Percentiles rank a stretch among this genome's conserved stretches.
phyloP scores from a whole-genome alignment of 495 filamentous ascomycete genomes.

The Neurospora cerealis region DNA sequence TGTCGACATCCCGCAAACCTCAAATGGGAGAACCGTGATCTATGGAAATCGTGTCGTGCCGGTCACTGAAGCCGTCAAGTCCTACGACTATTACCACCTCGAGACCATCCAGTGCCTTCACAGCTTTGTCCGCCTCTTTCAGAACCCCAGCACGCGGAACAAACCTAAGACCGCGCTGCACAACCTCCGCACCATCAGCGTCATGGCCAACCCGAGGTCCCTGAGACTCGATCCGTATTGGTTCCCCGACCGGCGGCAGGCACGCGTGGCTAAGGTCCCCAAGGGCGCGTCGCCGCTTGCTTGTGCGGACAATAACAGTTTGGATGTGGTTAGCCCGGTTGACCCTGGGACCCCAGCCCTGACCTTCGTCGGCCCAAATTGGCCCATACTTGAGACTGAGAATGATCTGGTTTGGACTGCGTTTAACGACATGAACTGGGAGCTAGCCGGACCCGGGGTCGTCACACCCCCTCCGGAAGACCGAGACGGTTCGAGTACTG shows the following conservation, averaged over 20 bases:
- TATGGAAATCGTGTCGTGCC: not conserved
- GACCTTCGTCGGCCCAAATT: not conserved
- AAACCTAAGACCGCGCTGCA: not conserved
- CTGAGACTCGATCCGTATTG: not conserved
- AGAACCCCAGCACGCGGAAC: not conserved
- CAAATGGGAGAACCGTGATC: not conserved
- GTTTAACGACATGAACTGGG: not conserved
- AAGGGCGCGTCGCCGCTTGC: not conserved
- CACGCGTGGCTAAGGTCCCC: not conserved
- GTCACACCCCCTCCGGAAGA: not conserved
- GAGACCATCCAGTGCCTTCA: not conserved
- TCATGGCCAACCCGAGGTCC: not conserved
- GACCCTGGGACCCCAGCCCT: not conserved
- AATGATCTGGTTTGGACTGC: not conserved
- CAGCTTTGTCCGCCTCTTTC: not conserved
- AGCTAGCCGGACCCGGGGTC: not conserved
- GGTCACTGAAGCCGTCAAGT: not conserved
- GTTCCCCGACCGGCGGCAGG: not conserved
- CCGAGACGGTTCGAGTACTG: not conserved
- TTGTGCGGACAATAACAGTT: not conserved
- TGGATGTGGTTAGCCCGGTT: not conserved
- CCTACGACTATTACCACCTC: not conserved
- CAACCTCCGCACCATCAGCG: not conserved
- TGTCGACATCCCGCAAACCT: not conserved
- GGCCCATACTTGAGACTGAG: not conserved